phyloP scores from a whole-genome alignment of 1,284 basidiomycete genomes.

The Ganoderma resinaceum region DNA sequence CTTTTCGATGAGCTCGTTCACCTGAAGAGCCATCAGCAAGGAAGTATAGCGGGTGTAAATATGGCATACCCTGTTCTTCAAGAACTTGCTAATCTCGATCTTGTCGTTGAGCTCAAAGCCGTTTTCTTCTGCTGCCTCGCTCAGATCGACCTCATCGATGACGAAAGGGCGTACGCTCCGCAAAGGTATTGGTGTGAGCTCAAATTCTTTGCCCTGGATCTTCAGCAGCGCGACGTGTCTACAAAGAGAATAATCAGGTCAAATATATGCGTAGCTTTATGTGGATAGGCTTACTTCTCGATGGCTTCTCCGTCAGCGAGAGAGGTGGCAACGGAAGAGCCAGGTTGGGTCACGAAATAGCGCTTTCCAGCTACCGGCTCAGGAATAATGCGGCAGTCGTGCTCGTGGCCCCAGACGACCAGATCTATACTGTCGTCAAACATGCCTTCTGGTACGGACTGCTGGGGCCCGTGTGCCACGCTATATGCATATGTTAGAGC shows the following conservation, averaged over 20 bases:
- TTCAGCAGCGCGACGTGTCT: slow-evolving; percentile 90
- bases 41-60: background rate
- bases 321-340: slow-evolving; percentile 94
- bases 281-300: slow-evolving; percentile 70
- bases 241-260: slow-evolving; percentile 6
- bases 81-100: slow-evolving; percentile 81
- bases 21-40: slow-evolving; percentile 49
- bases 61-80: slow-evolving; percentile 69
- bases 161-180: slow-evolving; percentile 96
- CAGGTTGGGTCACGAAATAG: slow-evolving; percentile 95
- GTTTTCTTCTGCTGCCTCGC: slow-evolving; percentile 78
- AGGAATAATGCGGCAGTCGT: slow-evolving; percentile 93
- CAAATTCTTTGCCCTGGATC: slow-evolving; percentile 88
- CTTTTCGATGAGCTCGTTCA: slow-evolving; percentile 79
- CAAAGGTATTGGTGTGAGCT: slow-evolving; percentile 85
- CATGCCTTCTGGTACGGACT: slow-evolving; percentile 94
- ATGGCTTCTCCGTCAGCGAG: slow-evolving; percentile 90
- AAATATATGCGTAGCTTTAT: background rate
- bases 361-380: slow-evolving; percentile 91
- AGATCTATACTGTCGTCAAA: slow-evolving; percentile 96
- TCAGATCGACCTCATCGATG: slow-evolving; percentile 83
- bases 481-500: slow-evolving; percentile 50
- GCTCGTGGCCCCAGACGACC: slow-evolving; percentile 98
- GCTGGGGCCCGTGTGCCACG: slow-evolving; percentile 92
- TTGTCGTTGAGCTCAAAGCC: slow-evolving; percentile 81